These are phyloP conservation scores for Penicillium bialowiezense DNA, from an alignment of 495 filamentous ascomycete genomes.

Conservation along the genomic window DNA sequence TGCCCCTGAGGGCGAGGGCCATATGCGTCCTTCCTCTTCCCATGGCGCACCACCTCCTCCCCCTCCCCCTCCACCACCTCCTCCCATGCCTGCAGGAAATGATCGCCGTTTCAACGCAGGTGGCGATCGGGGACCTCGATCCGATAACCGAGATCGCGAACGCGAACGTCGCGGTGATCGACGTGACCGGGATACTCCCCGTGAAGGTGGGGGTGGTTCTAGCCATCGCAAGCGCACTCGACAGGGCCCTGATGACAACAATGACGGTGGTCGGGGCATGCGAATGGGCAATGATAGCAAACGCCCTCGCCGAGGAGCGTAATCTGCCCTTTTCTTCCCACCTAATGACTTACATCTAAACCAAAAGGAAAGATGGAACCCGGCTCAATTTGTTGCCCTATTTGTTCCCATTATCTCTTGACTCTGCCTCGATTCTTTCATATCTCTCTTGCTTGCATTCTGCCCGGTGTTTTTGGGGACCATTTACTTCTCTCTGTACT, in stretches of 20 bases:
- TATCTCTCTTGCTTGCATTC: constrained; percentile 16
- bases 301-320: constrained; percentile 42
- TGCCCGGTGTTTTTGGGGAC: constrained; percentile 23
- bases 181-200: constrained; percentile 38
- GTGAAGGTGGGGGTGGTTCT: constrained; percentile 29
- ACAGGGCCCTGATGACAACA: constrained; percentile 29
- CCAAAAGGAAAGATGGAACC: not conserved
- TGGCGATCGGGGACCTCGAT: constrained; percentile 31
- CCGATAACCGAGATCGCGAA: constrained; percentile 39
- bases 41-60: constrained; percentile 33
- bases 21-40: constrained; percentile 38
- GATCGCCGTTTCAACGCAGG: constrained; percentile 37
- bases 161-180: constrained; percentile 41
- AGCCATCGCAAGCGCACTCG: constrained; percentile 42
- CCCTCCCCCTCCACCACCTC: constrained; percentile 32
- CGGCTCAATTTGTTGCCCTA: constrained; percentile 2
- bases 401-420: constrained; percentile 3
- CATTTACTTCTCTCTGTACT: constrained; percentile 12
- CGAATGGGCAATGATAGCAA: constrained; percentile 44
- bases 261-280: constrained; percentile 35
- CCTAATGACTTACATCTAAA: not conserved
- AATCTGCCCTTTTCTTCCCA: constrained; percentile 3
- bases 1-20: constrained; percentile 37
- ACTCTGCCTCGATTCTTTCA: constrained; percentile 5
- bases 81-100: constrained; percentile 30